Conservation (phyloP, 495 filamentous ascomycete genomes). For the Penicillium silybi region DNA sequence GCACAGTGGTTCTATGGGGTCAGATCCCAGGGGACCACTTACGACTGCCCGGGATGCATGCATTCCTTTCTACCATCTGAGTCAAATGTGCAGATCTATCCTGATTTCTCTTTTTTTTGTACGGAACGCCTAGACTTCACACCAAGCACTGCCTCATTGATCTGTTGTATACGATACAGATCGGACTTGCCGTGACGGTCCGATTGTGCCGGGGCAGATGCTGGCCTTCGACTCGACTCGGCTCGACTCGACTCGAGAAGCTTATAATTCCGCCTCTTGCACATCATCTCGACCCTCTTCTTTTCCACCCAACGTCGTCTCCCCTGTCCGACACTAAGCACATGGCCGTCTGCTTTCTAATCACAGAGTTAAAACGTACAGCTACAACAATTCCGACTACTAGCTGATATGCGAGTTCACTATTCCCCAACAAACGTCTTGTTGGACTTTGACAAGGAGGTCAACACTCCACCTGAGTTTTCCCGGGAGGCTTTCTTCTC, state of each 20-base stretch:
- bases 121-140: conserved; percentile 16
- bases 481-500: not conserved
- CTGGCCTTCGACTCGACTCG: not conserved
- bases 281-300: not conserved
- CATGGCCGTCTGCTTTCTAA: not conserved
- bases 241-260: not conserved
- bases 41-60: not conserved
- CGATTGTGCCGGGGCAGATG: not conserved
- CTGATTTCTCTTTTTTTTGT: conserved; percentile 5
- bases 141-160: conserved; percentile 21
- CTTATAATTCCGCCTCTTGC: not conserved
- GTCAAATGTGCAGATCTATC: conserved; percentile 14
- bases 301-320: not conserved
- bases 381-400: not conserved
- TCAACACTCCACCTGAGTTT: not conserved
- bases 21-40: not conserved
- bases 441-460: conserved; percentile 13
- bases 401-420: conserved; percentile 11
- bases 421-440: conserved; percentile 12
- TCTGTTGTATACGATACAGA: conserved; percentile 8
- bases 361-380: not conserved
- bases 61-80: conserved; percentile 3
- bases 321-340: not conserved
- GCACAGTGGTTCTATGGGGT: not conserved
- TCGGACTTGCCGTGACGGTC: conserved; percentile 3